A percentile compares a stretch with the other conserved stretches of the same genome.
Evolutionary conservation across 306 rosid species (phyloP).

Genomic region (Cucumis cinereus): DNA sequence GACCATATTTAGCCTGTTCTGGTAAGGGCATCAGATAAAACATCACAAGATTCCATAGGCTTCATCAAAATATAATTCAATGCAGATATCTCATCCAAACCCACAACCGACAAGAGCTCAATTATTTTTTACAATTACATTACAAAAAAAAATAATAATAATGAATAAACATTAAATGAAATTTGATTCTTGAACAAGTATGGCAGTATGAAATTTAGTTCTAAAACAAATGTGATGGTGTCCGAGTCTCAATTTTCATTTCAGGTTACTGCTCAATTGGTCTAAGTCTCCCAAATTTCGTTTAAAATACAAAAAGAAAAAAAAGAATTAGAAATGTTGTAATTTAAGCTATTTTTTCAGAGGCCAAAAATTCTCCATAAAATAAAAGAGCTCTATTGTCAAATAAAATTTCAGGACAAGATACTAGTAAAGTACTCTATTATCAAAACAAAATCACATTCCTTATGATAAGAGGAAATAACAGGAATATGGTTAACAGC

Average conservation of each 20-base stretch:
- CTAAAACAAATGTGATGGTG: no score
- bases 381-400: neutral
- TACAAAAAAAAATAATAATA: no score
- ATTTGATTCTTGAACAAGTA: no score
- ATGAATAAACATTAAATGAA: no score
- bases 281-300: no score
- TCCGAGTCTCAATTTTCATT: no score
- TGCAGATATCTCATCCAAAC: neutral
- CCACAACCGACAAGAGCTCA: neutral
- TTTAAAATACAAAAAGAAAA: no score
- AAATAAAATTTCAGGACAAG: neutral
- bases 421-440: neutral
- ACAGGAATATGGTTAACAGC: neutral
- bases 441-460: neutral
- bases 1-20: neutral
- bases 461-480: neutral
- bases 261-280: no score
- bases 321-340: no score
- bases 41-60: neutral
- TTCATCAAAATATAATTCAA: neutral
- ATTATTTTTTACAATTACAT: no score
- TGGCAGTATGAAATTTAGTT: no score
- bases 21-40: neutral
- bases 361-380: neutral
- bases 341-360: neutral